These are phyloP conservation scores for Dichomitus squalens DNA, from an alignment of 1,284 basidiomycete species.

Conservation along the genomic window DNA sequence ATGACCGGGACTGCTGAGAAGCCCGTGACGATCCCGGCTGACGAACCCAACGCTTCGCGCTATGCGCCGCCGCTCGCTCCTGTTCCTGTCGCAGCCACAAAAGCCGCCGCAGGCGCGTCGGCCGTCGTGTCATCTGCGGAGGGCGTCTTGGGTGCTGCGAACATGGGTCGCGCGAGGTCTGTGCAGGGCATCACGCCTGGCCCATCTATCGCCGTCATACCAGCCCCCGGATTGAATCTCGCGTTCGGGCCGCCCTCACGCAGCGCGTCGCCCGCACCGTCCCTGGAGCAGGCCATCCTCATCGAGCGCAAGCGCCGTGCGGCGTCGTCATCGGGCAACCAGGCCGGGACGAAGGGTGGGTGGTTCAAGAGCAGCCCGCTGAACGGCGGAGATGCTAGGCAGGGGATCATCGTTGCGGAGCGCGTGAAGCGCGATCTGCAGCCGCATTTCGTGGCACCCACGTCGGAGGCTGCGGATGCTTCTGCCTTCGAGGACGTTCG, in stretches of 20 bases:
- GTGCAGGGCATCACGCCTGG: background rate
- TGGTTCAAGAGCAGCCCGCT: conserved; percentile 74
- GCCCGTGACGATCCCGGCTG: background rate
- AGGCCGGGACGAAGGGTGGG: conserved; percentile 45
- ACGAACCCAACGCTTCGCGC: background rate
- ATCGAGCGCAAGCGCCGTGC: conserved; percentile 57
- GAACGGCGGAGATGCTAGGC: conserved; percentile 39
- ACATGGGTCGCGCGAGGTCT: conserved; percentile 12
- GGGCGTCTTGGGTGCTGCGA: conserved; percentile 9
- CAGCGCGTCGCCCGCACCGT: conserved; percentile 48
- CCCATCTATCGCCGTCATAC: conserved; percentile 13
- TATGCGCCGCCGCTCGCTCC: background rate
- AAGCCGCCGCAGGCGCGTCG: background rate
- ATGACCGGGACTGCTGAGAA: background rate
- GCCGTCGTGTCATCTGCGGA: conserved; percentile 9
- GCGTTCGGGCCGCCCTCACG: conserved; percentile 32
- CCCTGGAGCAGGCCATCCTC: conserved; percentile 61
- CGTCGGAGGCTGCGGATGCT: background rate
- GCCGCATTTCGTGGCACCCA: background rate
- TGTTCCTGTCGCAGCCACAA: background rate
- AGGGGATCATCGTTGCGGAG: conserved; percentile 45
- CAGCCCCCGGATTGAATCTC: conserved; percentile 10
- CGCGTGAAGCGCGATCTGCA: conserved; percentile 36
- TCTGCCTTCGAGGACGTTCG: conserved; percentile 1
- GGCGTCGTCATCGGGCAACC: conserved; percentile 28